Evolutionary conservation across 805 yeast genomes (phyloP).

Genomic region (Crinitomyces ghanaensis): DNA sequence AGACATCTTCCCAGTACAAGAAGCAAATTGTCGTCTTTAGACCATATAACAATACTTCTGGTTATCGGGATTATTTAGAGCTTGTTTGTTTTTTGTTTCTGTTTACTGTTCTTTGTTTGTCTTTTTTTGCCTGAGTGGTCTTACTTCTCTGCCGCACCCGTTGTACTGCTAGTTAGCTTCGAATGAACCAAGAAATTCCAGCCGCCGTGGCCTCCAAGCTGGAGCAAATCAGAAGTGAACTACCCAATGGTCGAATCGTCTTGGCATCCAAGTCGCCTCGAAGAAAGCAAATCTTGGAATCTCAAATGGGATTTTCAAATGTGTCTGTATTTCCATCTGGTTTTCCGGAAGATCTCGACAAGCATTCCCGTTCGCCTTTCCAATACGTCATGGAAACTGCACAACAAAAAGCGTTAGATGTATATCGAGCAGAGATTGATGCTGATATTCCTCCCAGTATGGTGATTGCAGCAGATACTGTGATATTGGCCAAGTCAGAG

Average conservation of each 20-base stretch:
- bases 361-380: slow-evolving; percentile 34
- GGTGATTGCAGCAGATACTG: slow-evolving; percentile 64
- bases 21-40: too few species aligned
- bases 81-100: too few species aligned
- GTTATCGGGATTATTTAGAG: too few species aligned
- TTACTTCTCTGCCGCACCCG: too few species aligned
- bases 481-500: slow-evolving; percentile 44
- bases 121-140: too few species aligned
- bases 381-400: slow-evolving; percentile 69
- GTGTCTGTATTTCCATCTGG: slow-evolving; percentile 44
- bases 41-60: too few species aligned
- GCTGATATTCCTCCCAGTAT: slow-evolving; percentile 24
- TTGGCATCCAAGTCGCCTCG: slow-evolving; percentile 83
- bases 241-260: slow-evolving; percentile 34
- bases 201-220: too few species aligned
- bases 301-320: slow-evolving; percentile 28
- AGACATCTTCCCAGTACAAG: too few species aligned
- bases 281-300: slow-evolving; percentile 55
- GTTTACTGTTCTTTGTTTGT: too few species aligned
- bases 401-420: slow-evolving; percentile 51
- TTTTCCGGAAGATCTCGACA: slow-evolving; percentile 68
- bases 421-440: slow-evolving; percentile 34
- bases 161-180: too few species aligned
- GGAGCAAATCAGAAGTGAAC: slow-evolving; percentile 5
- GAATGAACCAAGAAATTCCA: too few species aligned